Conservation (phyloP, 139 green algal species). For the Pycnococcus provasolii region DNA sequence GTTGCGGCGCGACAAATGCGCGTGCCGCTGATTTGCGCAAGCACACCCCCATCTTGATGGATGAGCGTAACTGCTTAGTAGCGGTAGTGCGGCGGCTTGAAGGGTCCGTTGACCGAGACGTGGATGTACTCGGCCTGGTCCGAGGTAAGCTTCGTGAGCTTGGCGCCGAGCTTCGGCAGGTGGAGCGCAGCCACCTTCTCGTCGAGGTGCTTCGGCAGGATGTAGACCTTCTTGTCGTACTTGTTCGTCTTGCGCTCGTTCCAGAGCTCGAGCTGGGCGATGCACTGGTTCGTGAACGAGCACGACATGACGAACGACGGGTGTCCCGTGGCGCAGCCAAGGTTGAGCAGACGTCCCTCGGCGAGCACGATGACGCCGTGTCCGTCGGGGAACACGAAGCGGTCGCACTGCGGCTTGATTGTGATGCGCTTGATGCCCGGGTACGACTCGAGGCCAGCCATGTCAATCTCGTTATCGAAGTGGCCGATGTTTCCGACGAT, state of each 20-base stretch:
- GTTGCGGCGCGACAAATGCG: too few relatives aligned
- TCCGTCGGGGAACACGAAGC: conserved; percentile 98
- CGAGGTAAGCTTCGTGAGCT: conserved; percentile 78
- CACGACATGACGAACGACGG: conserved; percentile 99
- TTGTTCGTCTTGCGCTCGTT: conserved; percentile 84
- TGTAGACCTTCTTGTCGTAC: conserved; percentile 99
- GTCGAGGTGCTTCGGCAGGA: conserved; percentile 99
- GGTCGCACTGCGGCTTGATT: conserved; percentile 91
- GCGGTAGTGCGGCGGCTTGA: conserved; percentile 93
- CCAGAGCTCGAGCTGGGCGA: conserved; percentile 99
- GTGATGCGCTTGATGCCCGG: conserved; percentile 92
- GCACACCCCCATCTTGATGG: too few relatives aligned
- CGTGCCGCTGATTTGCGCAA: too few relatives aligned
- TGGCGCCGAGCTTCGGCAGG: conserved; percentile 89
- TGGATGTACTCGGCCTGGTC: conserved; percentile 97
- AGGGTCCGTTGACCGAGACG: conserved; percentile 77
- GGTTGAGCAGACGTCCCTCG: conserved; percentile 97
- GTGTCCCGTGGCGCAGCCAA: conserved; percentile 98
- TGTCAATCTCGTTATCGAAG: conserved; percentile 99
- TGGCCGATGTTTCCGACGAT: conserved; percentile 99
- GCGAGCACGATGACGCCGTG: conserved; percentile 93
- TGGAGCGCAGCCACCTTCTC: conserved; percentile 97
- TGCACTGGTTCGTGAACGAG: conserved; percentile 99
- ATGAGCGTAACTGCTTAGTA: conserved; percentile 51
- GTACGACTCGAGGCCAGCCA: conserved; percentile 76